Conservation (phyloP, 805 yeast species). For the Cyberlindnera nakhonratchasimensis region DNA sequence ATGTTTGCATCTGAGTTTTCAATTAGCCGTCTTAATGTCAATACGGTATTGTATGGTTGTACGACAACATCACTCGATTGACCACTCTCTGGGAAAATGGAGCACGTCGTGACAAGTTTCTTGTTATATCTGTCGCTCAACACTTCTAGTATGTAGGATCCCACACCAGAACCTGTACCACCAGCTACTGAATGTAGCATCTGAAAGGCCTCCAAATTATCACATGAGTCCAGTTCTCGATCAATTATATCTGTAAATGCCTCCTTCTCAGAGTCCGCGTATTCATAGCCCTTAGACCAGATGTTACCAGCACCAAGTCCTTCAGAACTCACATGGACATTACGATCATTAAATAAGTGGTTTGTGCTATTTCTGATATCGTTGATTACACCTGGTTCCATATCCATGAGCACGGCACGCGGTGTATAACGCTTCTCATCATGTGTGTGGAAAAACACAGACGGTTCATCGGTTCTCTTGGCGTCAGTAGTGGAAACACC, state of each 20-base stretch:
- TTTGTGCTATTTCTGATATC: conserved; percentile 51
- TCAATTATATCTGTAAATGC: conserved; percentile 80
- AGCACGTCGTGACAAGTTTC: conserved; percentile 78
- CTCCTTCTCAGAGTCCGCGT: conserved; percentile 67
- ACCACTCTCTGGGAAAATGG: conserved; percentile 76
- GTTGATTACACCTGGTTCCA: conserved; percentile 85
- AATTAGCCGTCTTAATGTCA: conserved; percentile 76
- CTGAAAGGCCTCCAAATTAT: conserved; percentile 86
- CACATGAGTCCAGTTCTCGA: conserved; percentile 86
- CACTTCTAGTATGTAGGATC: conserved; percentile 74
- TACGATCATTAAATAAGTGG: conserved; percentile 78
- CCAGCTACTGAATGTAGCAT: conserved; percentile 94
- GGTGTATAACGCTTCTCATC: conserved; percentile 83
- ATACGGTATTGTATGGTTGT: conserved; percentile 89
- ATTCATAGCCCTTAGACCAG: conserved; percentile 88
- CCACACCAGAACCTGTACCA: conserved; percentile 97
- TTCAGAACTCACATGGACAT: conserved; percentile 69
- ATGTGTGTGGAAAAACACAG: conserved; percentile 74
- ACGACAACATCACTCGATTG: conserved; percentile 95
- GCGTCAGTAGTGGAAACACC: conserved; percentile 28
- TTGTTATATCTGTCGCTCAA: conserved; percentile 79
- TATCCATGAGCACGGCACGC: conserved; percentile 76
- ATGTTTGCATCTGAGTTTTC: conserved; percentile 83
- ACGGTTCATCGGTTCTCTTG: conserved; percentile 66
- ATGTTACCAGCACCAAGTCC: conserved; percentile 96